A percentile compares a stretch with the other conserved stretches of the same genome.
Evolutionary conservation across 495 filamentous ascomycete genomes (phyloP).

Genomic region (Copromyces sp.): DNA sequence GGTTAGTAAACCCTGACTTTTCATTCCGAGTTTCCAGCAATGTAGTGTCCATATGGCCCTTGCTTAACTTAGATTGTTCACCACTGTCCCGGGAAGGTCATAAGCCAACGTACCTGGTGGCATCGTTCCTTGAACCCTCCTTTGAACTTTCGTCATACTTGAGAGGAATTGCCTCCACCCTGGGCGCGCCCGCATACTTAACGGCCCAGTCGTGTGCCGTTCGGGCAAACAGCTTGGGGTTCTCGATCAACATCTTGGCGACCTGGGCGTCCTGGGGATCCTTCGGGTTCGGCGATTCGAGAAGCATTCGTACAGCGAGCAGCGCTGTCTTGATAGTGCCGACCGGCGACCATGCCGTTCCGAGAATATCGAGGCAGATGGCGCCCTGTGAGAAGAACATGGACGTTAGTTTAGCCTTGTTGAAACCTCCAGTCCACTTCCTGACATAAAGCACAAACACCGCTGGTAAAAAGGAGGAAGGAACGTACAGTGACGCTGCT

Average conservation of each 20-base stretch:
- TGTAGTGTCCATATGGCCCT: neutral
- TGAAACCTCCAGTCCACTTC: neutral
- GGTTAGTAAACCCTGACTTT: neutral
- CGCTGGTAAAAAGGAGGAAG: too few species aligned
- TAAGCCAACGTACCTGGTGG: slow-evolving; percentile 23
- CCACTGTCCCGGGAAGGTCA: neutral
- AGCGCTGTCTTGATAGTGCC: slow-evolving; percentile 93
- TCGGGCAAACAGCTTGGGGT: slow-evolving; percentile 67
- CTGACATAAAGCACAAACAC: neutral
- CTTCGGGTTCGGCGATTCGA: slow-evolving; percentile 88
- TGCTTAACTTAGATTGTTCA: neutral
- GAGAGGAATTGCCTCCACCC: slow-evolving; percentile 14
- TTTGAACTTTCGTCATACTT: slow-evolving; percentile 8
- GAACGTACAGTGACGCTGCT: slow-evolving; percentile 80
- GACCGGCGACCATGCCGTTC: slow-evolving; percentile 84
- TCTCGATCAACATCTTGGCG: slow-evolving; percentile 75
- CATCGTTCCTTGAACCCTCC: slow-evolving; percentile 20
- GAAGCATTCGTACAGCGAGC: slow-evolving; percentile 82
- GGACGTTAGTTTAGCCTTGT: neutral
- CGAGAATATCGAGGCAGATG: slow-evolving; percentile 92
- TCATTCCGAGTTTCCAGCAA: neutral
- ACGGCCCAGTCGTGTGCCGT: slow-evolving; percentile 87
- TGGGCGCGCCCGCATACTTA: slow-evolving; percentile 70
- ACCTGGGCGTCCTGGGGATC: slow-evolving; percentile 97
- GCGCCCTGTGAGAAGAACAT: slow-evolving; percentile 53